These are phyloP conservation scores for Phytophthora citrophthora DNA, from an alignment of 352 stramenopile genomes.

Conservation along the genomic window DNA sequence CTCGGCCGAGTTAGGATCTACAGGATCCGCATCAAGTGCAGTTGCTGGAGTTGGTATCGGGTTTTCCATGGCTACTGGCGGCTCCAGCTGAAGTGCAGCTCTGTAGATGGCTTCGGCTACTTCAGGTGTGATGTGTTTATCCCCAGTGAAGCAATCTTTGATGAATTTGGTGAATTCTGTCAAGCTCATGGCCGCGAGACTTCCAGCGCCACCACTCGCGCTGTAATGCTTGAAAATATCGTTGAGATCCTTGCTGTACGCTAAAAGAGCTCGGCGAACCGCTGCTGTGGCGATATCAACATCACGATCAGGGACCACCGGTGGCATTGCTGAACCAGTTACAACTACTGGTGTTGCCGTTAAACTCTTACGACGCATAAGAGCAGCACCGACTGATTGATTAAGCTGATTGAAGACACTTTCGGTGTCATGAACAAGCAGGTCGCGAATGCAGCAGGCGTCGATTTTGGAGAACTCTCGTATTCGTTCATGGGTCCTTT, in stretches of 20 bases:
- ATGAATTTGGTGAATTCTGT: conserved; percentile 80
- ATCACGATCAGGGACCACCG: conserved; percentile 65
- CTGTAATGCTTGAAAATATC: conserved; percentile 90
- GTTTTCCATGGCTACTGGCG: background rate
- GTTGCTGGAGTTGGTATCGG: background rate
- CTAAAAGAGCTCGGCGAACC: conserved; percentile 53
- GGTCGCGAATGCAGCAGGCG: conserved; percentile 52
- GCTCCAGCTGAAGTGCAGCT: conserved; percentile 26
- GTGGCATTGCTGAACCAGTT: conserved; percentile 20
- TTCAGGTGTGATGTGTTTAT: conserved; percentile 49
- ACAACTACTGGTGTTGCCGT: conserved; percentile 9
- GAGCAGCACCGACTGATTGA: conserved; percentile 18
- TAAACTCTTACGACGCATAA: conserved; percentile 26
- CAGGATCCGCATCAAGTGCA: background rate
- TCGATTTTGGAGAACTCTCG: conserved; percentile 67
- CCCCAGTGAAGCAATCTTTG: conserved; percentile 61
- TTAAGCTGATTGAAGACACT: conserved; percentile 29
- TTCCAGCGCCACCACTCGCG: conserved; percentile 64
- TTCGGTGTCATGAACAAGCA: conserved; percentile 61
- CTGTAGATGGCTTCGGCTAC: conserved; percentile 59
- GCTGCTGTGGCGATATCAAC: conserved; percentile 56
- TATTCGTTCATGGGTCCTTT: conserved; percentile 67
- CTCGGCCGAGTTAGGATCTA: background rate
- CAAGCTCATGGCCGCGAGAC: conserved; percentile 75
- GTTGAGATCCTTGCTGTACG: conserved; percentile 80